Conservation (phyloP, 129 eudicot species). For the Heracleum sosnowskyi region DNA sequence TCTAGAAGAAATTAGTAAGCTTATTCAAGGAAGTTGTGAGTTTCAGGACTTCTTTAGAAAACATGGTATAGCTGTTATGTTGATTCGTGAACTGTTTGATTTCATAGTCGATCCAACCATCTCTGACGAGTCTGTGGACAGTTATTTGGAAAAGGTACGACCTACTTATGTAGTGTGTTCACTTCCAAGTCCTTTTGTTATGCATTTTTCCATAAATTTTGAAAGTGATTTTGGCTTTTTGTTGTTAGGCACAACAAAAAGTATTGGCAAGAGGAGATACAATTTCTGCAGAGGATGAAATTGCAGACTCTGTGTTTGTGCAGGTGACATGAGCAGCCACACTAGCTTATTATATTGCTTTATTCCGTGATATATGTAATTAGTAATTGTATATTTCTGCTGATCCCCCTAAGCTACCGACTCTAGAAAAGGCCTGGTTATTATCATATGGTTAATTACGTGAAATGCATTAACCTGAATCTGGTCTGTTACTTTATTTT, state of each 20-base stretch:
- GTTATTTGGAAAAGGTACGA: conserved; percentile 73
- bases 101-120: conserved; percentile 85
- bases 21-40: conserved; percentile 10
- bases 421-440: background rate
- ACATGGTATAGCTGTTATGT: conserved; percentile 88
- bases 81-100: conserved; percentile 75
- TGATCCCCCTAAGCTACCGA: background rate
- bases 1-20: background rate
- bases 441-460: background rate
- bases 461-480: background rate
- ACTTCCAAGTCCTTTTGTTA: background rate
- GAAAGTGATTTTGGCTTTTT: background rate
- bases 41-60: conserved; percentile 81
- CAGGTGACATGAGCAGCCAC: conserved; percentile 37
- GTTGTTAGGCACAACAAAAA: conserved; percentile 64
- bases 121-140: conserved; percentile 71
- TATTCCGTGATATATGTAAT: background rate
- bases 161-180: background rate
- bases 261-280: conserved; percentile 65
- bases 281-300: conserved; percentile 76
- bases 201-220: background rate
- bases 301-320: conserved; percentile 69
- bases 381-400: background rate
- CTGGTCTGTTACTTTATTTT: background rate
- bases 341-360: background rate